Base-by-base conservation (phyloP, 768 basidiomycete species). In the Candolleomyces efflorescens region DNA sequence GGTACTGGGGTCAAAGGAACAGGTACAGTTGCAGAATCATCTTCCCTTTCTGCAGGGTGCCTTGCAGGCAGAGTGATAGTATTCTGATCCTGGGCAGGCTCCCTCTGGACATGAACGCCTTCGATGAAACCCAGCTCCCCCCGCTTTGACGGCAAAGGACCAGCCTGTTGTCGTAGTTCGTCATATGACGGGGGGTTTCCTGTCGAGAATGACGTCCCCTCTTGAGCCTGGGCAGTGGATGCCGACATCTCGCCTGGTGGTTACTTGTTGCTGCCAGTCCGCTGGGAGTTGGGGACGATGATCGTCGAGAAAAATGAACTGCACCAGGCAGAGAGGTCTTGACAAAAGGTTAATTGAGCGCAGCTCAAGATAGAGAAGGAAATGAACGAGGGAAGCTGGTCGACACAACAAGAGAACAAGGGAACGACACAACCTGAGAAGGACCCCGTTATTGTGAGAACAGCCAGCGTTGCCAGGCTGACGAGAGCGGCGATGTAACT, bases 121-220 rank as follows among this genome's bases (percentile, higher is more conserved):
- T 83, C 84, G 26, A 73, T 59, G 64, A 74, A 89, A 20, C 86
- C 86, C 53, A 89, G 83, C 65, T 88, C 86, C 24, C 86, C 87
- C 18, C 79, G 75, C 68, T 87, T 88, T 45, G 65, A 67, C 53
- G 86, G 87, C 65, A 87, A 71, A 55, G 86, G 85, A 44, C 75
- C 84, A 64, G 85, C 84, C 75, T 87, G 75, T 55, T 71, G 73
- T 63, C 75, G 73, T 60, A 63, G 54, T 65, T 73, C 72, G 56
- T 68, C 66, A 43, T 57, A 59, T 23, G 23, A 47, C 13, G 46
- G 52, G 3, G 49, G 36, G 15, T 36, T 50, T 37, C 36, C 26
- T 38, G 37, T n/a, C 20, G 36, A n/a, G n/a, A n/a, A 32, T 32
- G 26, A 6, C 18, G 32, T 23, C 32, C 6, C 18, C 15, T 26